Evolutionary conservation across 1,284 basidiomycete species (phyloP).

Genomic region (Mrakiaceae sp.): DNA sequence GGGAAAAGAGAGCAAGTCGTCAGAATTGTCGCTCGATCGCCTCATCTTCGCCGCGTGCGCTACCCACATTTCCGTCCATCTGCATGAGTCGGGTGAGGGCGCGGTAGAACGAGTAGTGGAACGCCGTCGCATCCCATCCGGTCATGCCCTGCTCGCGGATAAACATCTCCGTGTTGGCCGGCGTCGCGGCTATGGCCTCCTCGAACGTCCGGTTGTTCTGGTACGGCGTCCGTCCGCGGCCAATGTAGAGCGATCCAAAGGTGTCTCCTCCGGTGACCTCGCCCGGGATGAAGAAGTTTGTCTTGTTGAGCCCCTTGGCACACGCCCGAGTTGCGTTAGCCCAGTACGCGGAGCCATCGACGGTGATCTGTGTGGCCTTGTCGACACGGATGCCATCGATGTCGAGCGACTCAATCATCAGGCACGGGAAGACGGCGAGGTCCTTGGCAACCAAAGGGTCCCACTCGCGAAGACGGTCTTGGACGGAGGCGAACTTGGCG

Average conservation of each 20-base stretch:
- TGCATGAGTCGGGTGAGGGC: slow-evolving; percentile 68
- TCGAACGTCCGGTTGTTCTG: slow-evolving; percentile 48
- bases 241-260: slow-evolving; percentile 28
- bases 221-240: slow-evolving; percentile 68
- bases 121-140: slow-evolving; percentile 54
- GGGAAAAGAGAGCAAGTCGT: no score
- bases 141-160: slow-evolving; percentile 53
- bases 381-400: slow-evolving; percentile 21
- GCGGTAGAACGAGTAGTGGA: slow-evolving; percentile 87
- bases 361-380: slow-evolving; percentile 20
- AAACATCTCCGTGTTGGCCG: slow-evolving; percentile 57
- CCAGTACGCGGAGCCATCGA: slow-evolving; percentile 19
- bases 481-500: slow-evolving; percentile 74
- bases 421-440: slow-evolving; percentile 18
- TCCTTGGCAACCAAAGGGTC: slow-evolving; percentile 26
- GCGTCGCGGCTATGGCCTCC: slow-evolving; percentile 46
- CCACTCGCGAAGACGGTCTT: slow-evolving; percentile 22
- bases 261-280: slow-evolving; percentile 20
- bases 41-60: no score
- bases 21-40: no score
- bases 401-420: slow-evolving; percentile 20
- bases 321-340: slow-evolving; percentile 17
- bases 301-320: slow-evolving; percentile 17
- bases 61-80: slow-evolving; percentile 64
- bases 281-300: slow-evolving; percentile 20